These are phyloP conservation scores for Apiospora sp. DNA, from an alignment of 2,329 filamentous ascomycete genomes.

Conservation along the genomic window DNA sequence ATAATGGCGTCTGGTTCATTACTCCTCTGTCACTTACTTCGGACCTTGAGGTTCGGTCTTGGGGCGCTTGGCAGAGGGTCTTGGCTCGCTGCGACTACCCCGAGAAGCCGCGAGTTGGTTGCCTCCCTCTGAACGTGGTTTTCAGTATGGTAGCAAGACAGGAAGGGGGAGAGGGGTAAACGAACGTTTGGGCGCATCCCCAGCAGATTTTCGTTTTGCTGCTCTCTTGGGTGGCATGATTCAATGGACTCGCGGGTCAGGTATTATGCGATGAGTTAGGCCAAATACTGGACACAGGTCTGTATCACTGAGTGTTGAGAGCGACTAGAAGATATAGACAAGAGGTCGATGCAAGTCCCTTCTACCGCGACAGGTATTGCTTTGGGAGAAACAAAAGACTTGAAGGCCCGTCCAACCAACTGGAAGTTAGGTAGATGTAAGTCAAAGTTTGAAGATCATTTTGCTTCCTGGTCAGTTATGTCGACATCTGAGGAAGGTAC, in stretches of 20 bases:
- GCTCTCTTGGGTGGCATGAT: constrained; percentile 9
- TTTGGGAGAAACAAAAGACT: background rate
- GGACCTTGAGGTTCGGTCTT: background rate
- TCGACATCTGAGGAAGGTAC: background rate
- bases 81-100: background rate
- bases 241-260: background rate
- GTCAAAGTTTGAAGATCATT: background rate
- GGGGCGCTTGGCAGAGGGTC: constrained; percentile 3
- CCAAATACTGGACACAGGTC: background rate
- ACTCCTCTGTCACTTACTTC: background rate
- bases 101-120: background rate
- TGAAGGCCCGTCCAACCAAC: background rate
- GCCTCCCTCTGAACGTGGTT: background rate
- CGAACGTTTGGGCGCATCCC: background rate
- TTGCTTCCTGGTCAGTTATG: background rate
- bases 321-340: background rate
- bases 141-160: background rate
- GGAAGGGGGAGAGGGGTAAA: background rate
- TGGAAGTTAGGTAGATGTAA: background rate
- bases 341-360: background rate
- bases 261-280: background rate
- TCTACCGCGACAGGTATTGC: background rate
- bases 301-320: background rate
- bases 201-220: background rate
- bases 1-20: background rate